phyloP scores from a whole-genome alignment of 257 asterid genomes.

The Ligustrum vulgare region DNA sequence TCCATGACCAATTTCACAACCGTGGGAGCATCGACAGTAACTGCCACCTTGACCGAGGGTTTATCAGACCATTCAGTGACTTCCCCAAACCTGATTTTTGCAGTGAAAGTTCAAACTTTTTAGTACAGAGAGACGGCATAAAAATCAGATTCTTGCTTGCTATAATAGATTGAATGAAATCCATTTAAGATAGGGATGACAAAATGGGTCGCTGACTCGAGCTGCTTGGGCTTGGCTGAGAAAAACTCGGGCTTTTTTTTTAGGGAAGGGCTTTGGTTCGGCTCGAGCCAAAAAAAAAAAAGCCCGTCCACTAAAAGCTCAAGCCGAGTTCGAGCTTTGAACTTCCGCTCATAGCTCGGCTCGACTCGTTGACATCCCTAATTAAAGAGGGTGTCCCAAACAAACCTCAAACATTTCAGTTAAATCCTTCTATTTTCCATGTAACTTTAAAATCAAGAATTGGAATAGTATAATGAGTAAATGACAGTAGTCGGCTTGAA shows the following conservation, averaged over 20 bases:
- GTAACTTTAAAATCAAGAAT: neutral
- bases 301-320: no score
- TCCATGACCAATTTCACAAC: constrained; percentile 81
- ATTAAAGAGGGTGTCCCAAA: no score
- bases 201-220: no score
- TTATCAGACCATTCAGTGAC: constrained; percentile 78
- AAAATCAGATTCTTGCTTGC: neutral
- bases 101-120: constrained; percentile 8
- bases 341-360: no score
- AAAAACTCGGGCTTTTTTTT: no score
- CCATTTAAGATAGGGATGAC: no score
- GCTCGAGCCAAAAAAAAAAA: no score
- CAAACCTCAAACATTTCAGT: constrained; percentile 8
- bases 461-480: neutral
- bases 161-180: no score
- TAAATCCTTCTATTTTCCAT: neutral
- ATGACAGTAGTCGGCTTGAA: neutral
- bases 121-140: neutral
- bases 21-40: constrained; percentile 83
- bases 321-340: no score
- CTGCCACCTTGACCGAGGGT: constrained; percentile 91
- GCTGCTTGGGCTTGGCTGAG: no score
- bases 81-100: constrained; percentile 60
- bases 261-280: no score
- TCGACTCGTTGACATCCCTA: no score